A percentile compares a stretch with the other conserved stretches of the same genome.
Conservation (phyloP, 1,284 basidiomycete genomes). For the Trametes hirsuta region DNA sequence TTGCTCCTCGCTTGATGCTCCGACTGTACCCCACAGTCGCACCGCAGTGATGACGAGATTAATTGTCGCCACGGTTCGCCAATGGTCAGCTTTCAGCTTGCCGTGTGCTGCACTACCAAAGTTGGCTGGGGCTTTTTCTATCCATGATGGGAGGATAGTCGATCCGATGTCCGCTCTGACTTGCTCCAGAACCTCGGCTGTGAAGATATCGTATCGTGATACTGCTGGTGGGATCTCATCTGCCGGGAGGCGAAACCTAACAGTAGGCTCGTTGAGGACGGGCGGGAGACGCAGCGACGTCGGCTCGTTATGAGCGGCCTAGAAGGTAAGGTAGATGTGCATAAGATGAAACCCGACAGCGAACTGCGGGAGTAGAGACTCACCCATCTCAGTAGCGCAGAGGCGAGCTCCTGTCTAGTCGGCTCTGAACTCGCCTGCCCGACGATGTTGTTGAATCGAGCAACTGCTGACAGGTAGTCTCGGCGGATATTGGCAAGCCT, state of each 20-base stretch:
- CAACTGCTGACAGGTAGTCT: conserved; percentile 32
- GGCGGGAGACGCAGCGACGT: background rate
- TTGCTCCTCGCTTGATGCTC: background rate
- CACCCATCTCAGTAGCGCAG: background rate
- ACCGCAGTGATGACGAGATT: conserved; percentile 38
- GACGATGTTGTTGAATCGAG: background rate
- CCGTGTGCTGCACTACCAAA: conserved; percentile 36
- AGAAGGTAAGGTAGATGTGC: too few relatives aligned
- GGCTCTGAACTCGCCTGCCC: background rate
- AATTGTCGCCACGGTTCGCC: conserved; percentile 33
- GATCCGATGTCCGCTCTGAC: conserved; percentile 19
- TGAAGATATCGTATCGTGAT: background rate
- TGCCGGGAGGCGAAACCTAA: background rate
- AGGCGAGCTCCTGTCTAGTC: background rate
- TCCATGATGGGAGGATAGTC: conserved; percentile 29
- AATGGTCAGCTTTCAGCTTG: conserved; percentile 43
- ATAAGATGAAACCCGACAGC: too few relatives aligned
- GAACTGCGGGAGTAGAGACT: too few relatives aligned
- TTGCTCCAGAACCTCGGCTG: conserved; percentile 10
- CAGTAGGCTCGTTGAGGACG: background rate
- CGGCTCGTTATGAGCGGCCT: background rate
- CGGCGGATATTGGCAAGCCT: conserved; percentile 9
- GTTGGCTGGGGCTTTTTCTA: conserved; percentile 31
- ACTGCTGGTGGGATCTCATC: background rate
- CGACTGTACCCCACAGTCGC: conserved; percentile 38